These are phyloP conservation scores for Apium graveolens DNA, from an alignment of 129 eudicot genomes.

Conservation along the genomic window DNA sequence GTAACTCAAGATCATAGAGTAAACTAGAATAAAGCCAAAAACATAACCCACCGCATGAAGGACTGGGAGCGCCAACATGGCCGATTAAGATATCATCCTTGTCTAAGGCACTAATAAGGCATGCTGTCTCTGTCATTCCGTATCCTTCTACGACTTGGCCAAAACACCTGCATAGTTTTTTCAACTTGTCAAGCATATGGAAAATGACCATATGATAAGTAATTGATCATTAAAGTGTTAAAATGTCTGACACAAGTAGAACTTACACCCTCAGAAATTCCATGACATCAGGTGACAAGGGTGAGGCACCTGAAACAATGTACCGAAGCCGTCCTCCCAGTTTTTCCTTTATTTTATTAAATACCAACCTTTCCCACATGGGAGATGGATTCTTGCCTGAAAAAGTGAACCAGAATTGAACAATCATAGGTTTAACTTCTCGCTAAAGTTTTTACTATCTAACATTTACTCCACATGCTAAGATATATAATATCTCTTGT, in stretches of 20 bases:
- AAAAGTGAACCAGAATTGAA: not conserved
- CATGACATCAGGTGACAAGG: constrained; percentile 80
- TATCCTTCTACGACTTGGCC: constrained; percentile 66
- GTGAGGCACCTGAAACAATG: constrained; percentile 83
- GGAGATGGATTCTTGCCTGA: constrained; percentile 75
- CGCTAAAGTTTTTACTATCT: not conserved
- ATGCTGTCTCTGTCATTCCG: constrained; percentile 85
- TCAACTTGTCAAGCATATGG: not conserved
- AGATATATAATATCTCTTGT: not conserved
- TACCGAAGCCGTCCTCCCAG: constrained; percentile 81
- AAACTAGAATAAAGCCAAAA: not conserved
- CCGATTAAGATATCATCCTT: constrained; percentile 50
- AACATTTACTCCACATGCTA: no score
- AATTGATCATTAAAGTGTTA: no score
- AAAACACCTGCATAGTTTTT: constrained; percentile 52
- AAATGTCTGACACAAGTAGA: not conserved
- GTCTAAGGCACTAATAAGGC: constrained; percentile 50
- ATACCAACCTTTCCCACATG: constrained; percentile 79
- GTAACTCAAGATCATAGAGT: not conserved
- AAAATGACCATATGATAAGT: not conserved
- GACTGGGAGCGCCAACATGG: constrained; percentile 72
- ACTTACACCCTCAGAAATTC: constrained; percentile 81
- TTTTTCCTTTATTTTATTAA: constrained; percentile 63
- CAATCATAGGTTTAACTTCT: not conserved
- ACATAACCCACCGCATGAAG: constrained; percentile 65